Conservation (phyloP, 257 asterid genomes). For the Cruciata laevipes region DNA sequence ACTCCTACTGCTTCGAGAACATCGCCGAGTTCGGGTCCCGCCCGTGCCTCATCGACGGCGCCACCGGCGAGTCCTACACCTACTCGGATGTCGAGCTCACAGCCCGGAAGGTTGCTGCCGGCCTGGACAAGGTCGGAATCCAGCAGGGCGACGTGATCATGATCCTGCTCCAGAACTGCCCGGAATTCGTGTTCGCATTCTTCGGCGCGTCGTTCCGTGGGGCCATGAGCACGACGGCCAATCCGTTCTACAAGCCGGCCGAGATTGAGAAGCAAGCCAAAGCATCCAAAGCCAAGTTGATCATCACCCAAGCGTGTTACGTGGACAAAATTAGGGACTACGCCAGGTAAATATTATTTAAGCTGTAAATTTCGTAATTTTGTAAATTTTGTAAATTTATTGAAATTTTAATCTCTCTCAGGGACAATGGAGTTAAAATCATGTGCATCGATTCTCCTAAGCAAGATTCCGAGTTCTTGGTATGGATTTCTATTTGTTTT, state of each 20-base stretch:
- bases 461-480: conserved; percentile 6
- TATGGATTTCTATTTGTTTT: neutral
- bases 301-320: conserved; percentile 23
- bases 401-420: neutral
- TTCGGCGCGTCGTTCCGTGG: conserved; percentile 31
- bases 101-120: conserved; percentile 23
- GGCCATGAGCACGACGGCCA: conserved; percentile 26
- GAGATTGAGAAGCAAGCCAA: conserved; percentile 30
- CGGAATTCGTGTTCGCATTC: conserved; percentile 31
- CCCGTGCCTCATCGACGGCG: conserved; percentile 28
- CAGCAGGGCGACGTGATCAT: conserved; percentile 28
- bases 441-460: conserved; percentile 14
- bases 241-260: conserved; percentile 27
- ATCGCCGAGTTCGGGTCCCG: conserved; percentile 22
- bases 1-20: conserved; percentile 29
- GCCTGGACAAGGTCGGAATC: conserved; percentile 23
- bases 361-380: too few relatives aligned
- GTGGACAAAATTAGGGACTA: conserved; percentile 22
- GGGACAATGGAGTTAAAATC: conserved; percentile 9
- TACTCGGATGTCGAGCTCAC: conserved; percentile 26
- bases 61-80: conserved; percentile 17
- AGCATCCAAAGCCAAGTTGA: conserved; percentile 27
- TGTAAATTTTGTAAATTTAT: too few relatives aligned
- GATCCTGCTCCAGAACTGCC: conserved; percentile 30
- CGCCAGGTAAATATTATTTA: neutral